Base-by-base conservation (phyloP, 1,139 yeast genomes). In the Meyerozyma elateridarum region DNA sequence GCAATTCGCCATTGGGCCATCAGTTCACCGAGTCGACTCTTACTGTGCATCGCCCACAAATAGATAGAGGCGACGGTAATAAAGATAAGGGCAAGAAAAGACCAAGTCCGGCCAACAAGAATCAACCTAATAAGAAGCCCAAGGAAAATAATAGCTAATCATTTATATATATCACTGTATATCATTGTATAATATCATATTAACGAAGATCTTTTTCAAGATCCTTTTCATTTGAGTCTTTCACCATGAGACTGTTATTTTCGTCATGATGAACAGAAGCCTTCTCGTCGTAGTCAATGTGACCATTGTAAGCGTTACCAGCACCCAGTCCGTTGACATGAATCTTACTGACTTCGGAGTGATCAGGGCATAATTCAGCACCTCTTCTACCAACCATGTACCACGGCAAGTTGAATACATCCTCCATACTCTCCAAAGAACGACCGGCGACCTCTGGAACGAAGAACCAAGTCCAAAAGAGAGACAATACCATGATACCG, bases 381-480 rank as follows among this genome's bases (percentile, higher is more conserved):
- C 78, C 78, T 39, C 57, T 63, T 59, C 79, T 65, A 29, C 78
- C 78, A 46, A 73, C 61, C 33, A 69, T 36, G 50, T 74, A 73
- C 80, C 81, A 76, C 32, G 80, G 80, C 47, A 73, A 62, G 42
- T 58, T 64, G 59, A 76, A 76, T 37, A 76, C 49, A 32, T 73
- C 79, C 45, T 74, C 80, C 68, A 73, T 70, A 35, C 71, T 59
- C 51, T 73, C 82, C 54, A 74, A 66, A 25, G 73, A 62, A 45
- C 76, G 59, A 15, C 78, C 78, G 20, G 71, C 49, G 22, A 72
- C 61, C 48, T 74, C 79, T 6, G 79, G 79, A 31, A 74, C 51
- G 44, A 70, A 69, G 58, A 70, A 67, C 68, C 69, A 73, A 11
- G 68, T 62, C 72, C 76, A 75, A 24, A 59, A 40, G 17, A 74